Conservation (phyloP, 441 rosid genomes). For the Isatis lusitanica region DNA sequence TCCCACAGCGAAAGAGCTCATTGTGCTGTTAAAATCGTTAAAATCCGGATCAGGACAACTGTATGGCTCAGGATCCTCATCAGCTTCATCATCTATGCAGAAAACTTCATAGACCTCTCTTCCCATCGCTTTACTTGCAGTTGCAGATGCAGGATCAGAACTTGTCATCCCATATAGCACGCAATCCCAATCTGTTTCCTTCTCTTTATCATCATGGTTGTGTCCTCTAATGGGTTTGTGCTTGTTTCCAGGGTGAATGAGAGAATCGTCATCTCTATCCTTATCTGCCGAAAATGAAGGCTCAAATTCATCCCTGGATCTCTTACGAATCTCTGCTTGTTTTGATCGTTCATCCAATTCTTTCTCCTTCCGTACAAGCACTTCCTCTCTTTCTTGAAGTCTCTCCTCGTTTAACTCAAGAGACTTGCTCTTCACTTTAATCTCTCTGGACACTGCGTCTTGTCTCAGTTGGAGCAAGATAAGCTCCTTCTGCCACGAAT, state of each 20-base stretch:
- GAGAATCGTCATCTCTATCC: not conserved
- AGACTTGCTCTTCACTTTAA: too few species aligned
- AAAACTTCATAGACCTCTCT: not conserved
- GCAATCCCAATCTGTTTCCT: too few species aligned
- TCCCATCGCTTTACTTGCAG: too few species aligned
- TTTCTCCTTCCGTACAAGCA: not conserved
- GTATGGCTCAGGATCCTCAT: not conserved
- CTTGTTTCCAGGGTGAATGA: not conserved
- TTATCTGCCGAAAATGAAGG: not conserved
- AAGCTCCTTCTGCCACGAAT: too few species aligned
- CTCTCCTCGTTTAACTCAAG: too few species aligned
- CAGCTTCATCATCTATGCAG: not conserved
- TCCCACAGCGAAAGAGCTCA: not conserved
- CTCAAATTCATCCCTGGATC: not conserved
- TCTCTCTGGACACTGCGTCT: too few species aligned
- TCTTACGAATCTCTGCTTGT: conserved; percentile 1
- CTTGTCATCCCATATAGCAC: too few species aligned
- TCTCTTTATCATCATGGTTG: not conserved
- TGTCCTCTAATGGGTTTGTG: not conserved
- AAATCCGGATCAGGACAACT: not conserved
- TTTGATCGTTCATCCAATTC: not conserved
- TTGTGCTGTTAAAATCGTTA: not conserved
- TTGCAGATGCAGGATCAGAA: too few species aligned
- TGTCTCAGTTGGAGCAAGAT: too few species aligned
- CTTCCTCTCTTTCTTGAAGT: not conserved